Conservation (phyloP, 306 rosid species). For the Lathyrus oleraceus region DNA sequence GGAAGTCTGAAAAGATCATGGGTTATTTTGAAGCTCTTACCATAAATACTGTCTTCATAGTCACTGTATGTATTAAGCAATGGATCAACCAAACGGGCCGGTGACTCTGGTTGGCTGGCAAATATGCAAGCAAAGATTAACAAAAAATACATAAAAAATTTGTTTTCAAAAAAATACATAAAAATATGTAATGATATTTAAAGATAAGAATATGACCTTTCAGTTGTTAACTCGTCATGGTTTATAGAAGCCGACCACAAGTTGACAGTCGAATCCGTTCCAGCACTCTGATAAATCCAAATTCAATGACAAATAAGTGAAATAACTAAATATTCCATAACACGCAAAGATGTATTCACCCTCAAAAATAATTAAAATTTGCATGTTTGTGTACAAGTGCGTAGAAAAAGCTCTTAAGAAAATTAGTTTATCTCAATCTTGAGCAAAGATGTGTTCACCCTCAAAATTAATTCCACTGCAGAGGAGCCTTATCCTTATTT, state of each 20-base stretch:
- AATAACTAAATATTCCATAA: slow-evolving; percentile 22
- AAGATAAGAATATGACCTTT: slow-evolving; percentile 56
- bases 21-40: slow-evolving; percentile 41
- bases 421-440: not conserved
- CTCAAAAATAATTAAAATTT: slow-evolving; percentile 7
- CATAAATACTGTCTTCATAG: slow-evolving; percentile 94
- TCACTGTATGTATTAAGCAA: slow-evolving; percentile 81
- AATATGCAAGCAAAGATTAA: slow-evolving; percentile 32
- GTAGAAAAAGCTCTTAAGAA: not conserved
- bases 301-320: slow-evolving; percentile 37
- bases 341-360: slow-evolving; percentile 6
- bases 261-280: slow-evolving; percentile 89
- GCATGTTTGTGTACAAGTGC: not conserved
- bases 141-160: slow-evolving; percentile 19
- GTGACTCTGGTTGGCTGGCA: slow-evolving; percentile 65
- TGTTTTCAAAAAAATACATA: not conserved
- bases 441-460: slow-evolving; percentile 18
- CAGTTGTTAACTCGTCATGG: slow-evolving; percentile 53
- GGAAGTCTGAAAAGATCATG: slow-evolving; percentile 17
- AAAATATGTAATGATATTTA: not conserved
- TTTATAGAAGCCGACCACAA: slow-evolving; percentile 74
- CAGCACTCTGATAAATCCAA: slow-evolving; percentile 75
- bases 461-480: not conserved
- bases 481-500: not conserved
- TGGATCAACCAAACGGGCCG: slow-evolving; percentile 57